Base-by-base conservation (phyloP, 345 rosid species). In the Heritiera fomes region DNA sequence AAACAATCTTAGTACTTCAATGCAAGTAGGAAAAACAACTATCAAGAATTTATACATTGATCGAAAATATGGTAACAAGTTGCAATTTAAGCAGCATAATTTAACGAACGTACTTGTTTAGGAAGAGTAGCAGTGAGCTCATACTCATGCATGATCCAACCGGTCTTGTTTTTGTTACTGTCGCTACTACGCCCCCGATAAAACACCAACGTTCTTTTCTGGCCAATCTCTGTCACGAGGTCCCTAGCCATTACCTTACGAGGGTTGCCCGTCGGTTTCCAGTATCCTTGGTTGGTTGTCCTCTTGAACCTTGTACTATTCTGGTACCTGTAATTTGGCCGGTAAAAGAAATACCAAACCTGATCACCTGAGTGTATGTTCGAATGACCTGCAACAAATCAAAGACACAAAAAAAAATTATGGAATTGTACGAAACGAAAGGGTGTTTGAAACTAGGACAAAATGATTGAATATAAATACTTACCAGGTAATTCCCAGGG, bases 121-220 rank as follows among this genome's bases (percentile, higher is more conserved):
- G 86, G 79, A 75, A 41, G 76, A 14, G 30, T 20, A 7, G 73
- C 11, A 1, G 75, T 70, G 75, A 80, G 78, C 64, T 8, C 46
- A 18, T 58, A 83, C 69, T 91, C 92, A 1, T 87, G 87, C 66
- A 79, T 81, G 5, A 87, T 67, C 83, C 83, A 91, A 2, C 71
- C 23, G 1, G 88, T 79, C 75, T 78, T 77, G 34, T 23, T 43
- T 77, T 58, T 76, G 46, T 6, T 15, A 28, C 43, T 9, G 15
- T 80, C 79, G 0, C 77, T 63, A 43, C 12, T 30, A 17, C 78
- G 75, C 28, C 79, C 77, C 0, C 7, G 46, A 1, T 86, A 43
- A 73, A 88, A 91, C 64, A 86, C 81, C 62, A 91, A 67, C 38
- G 80, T 77, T 80, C 59, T 87, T 79, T 76, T 91, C 20, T 62